A percentile compares a stretch with the other conserved stretches of the same genome.
These are phyloP conservation scores for Metarhizium sp. DNA, from an alignment of 2,329 filamentous ascomycete genomes.

Conservation along the genomic window DNA sequence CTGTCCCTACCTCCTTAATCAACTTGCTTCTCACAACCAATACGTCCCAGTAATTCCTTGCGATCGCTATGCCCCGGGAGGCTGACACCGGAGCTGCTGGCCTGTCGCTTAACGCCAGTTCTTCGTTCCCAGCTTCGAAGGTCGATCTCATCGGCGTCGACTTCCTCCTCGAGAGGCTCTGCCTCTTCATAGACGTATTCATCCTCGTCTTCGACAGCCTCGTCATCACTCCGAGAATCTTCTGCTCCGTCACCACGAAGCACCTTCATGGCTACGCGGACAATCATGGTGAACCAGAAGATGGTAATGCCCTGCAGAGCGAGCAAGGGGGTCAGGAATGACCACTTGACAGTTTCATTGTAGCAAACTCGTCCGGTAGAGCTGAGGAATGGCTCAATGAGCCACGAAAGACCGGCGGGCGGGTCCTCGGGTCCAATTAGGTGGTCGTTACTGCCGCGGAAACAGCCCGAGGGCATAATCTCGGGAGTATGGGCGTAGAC, in stretches of 20 bases:
- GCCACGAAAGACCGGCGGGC: constrained; percentile 46
- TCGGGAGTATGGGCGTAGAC: constrained; percentile 58
- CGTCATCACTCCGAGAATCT: constrained; percentile 78
- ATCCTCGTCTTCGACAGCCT: constrained; percentile 47
- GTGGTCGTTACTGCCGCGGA: constrained; percentile 46
- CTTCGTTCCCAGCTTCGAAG: constrained; percentile 55
- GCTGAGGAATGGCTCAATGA: constrained; percentile 65
- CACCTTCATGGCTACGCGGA: constrained; percentile 73
- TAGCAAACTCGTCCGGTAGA: constrained; percentile 71
- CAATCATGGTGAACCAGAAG: constrained; percentile 84
- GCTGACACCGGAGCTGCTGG: constrained; percentile 50
- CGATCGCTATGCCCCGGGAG: constrained; percentile 63
- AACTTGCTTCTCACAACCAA: constrained; percentile 72
- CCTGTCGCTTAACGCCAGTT: constrained; percentile 43
- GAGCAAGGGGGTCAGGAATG: constrained; percentile 68
- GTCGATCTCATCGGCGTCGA: constrained; percentile 63
- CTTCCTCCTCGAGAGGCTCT: constrained; percentile 59
- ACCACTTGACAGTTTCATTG: constrained; percentile 63
- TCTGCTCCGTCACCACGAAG: constrained; percentile 69
- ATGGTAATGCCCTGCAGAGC: constrained; percentile 72
- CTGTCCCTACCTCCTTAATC: constrained; percentile 23
- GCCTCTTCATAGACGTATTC: constrained; percentile 46
- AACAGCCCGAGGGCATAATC: constrained; percentile 62
- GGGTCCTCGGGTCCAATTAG: constrained; percentile 43
- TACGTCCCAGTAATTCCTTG: constrained; percentile 72